Evolutionary conservation across 2,329 filamentous ascomycete genomes (phyloP).

Genomic region (Cryphonectria nitschkei): DNA sequence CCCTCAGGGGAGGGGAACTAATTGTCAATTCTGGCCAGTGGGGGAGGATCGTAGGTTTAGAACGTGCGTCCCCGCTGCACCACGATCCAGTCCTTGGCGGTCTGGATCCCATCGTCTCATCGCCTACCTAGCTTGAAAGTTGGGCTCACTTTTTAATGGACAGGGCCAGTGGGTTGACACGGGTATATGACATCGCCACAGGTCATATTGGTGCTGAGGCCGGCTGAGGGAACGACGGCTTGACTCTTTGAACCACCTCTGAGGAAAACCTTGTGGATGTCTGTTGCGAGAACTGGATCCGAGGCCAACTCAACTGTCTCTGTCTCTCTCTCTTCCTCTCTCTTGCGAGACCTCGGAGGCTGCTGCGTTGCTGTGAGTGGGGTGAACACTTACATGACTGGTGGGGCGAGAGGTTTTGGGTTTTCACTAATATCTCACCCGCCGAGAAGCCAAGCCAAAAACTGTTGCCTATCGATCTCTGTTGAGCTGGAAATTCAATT

Average conservation of each 20-base stretch:
- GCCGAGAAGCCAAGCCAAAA: neutral
- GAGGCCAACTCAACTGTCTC: neutral
- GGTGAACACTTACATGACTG: neutral
- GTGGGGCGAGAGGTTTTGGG: neutral
- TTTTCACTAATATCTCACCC: neutral
- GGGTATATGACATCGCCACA: neutral
- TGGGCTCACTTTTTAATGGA: neutral
- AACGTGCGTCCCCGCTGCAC: neutral
- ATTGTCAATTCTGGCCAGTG: constrained; percentile 16
- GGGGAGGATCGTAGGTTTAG: constrained; percentile 18
- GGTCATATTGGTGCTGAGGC: neutral
- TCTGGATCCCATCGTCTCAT: neutral
- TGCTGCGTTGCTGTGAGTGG: neutral
- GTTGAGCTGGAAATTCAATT: neutral
- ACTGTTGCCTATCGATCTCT: neutral
- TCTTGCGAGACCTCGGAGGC: neutral
- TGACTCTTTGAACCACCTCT: neutral
- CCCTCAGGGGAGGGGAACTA: neutral
- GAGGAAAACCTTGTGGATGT: neutral
- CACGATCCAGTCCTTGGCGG: neutral
- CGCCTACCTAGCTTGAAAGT: neutral
- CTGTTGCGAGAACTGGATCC: neutral
- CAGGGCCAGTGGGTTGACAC: neutral
- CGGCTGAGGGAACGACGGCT: no score
- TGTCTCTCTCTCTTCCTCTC: neutral